These are phyloP conservation scores for Colletotrichum agaves DNA, from an alignment of 2,329 filamentous ascomycete genomes.

Conservation along the genomic window DNA sequence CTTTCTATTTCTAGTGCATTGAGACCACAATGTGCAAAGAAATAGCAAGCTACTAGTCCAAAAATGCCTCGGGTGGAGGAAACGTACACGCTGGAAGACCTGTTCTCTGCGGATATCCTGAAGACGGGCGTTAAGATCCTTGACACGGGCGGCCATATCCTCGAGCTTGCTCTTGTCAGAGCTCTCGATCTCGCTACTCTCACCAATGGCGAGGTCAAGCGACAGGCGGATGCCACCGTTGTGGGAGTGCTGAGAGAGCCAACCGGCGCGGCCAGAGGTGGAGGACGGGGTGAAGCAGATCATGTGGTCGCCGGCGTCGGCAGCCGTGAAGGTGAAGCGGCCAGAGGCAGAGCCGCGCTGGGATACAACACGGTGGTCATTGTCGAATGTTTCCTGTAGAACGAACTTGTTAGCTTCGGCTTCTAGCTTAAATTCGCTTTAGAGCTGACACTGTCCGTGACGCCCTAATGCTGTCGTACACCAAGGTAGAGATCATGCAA, in stretches of 20 bases:
- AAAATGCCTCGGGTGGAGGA: background rate
- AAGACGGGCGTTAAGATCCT: constrained; percentile 87
- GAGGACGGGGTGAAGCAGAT: constrained; percentile 93
- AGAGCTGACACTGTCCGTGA: background rate
- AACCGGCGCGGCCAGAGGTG: constrained; percentile 74
- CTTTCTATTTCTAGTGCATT: background rate
- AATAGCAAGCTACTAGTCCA: too few relatives aligned
- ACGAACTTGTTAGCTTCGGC: constrained; percentile 27
- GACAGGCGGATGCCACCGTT: constrained; percentile 85
- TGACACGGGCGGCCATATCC: constrained; percentile 87
- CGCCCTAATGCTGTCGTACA: background rate
- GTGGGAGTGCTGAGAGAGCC: constrained; percentile 73
- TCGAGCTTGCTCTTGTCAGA: constrained; percentile 92
- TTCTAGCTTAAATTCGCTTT: background rate
- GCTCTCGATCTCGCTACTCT: constrained; percentile 93
- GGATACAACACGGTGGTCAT: constrained; percentile 94
- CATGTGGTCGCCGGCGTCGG: constrained; percentile 93
- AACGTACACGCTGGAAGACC: constrained; percentile 86
- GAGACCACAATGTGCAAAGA: too few relatives aligned
- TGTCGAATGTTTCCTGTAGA: constrained; percentile 91
- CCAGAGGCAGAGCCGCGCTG: constrained; percentile 81
- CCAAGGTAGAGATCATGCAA: background rate
- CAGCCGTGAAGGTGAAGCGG: constrained; percentile 94
- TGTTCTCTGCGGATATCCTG: constrained; percentile 93
- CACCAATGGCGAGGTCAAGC: constrained; percentile 92